phyloP scores from a whole-genome alignment of 345 rosid species.

The Salix suchowensis region DNA sequence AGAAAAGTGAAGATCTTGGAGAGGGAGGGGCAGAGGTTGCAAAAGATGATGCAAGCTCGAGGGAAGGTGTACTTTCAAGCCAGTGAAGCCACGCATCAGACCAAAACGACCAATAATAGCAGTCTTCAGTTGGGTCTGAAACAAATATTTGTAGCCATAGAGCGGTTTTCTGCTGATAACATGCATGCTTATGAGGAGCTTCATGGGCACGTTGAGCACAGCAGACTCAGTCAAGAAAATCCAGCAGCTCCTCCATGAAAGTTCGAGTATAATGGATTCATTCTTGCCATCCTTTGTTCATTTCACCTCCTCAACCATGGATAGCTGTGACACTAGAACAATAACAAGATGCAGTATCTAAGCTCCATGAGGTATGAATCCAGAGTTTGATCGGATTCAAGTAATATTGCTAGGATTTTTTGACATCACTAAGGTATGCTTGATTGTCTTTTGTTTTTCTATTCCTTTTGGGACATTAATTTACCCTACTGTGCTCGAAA shows the following conservation, averaged over 20 bases:
- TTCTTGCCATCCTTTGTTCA: background rate
- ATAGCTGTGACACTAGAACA: background rate
- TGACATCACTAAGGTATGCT: background rate
- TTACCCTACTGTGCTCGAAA: background rate
- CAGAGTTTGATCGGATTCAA: background rate
- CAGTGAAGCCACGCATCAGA: constrained; percentile 3
- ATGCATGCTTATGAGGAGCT: constrained; percentile 33
- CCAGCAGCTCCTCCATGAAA: background rate
- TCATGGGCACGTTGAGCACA: constrained; percentile 16
- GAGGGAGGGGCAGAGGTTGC: constrained; percentile 40
- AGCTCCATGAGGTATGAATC: background rate
- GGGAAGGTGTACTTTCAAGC: constrained; percentile 14
- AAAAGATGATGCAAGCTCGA: constrained; percentile 22
- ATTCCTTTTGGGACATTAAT: background rate
- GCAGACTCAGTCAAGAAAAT: background rate
- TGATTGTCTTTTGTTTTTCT: background rate
- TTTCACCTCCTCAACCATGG: background rate
- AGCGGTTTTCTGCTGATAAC: constrained; percentile 32
- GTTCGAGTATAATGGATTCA: background rate
- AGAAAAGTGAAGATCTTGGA: constrained; percentile 39
- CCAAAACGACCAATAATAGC: background rate
- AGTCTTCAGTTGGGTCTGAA: constrained; percentile 28
- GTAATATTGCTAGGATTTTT: background rate
- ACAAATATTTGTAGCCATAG: constrained; percentile 36
- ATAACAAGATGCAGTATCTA: background rate